Conservation (phyloP, 129 eudicot genomes). For the Calendula officinalis region DNA sequence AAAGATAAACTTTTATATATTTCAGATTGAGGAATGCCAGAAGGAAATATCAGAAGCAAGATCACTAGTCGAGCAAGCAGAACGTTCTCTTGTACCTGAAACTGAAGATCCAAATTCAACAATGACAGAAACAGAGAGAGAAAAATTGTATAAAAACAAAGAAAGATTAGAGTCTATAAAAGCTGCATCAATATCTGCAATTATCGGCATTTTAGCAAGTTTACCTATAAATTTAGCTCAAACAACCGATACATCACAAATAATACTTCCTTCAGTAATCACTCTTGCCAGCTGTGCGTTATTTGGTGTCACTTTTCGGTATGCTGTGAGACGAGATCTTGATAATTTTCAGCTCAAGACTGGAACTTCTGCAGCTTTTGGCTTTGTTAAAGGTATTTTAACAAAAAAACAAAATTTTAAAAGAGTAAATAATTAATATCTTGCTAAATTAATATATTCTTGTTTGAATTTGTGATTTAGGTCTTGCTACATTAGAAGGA, state of each 20-base stretch:
- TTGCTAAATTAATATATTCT: background rate
- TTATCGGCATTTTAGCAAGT: constrained; percentile 71
- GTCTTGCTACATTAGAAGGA: constrained; percentile 65
- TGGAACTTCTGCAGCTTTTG: constrained; percentile 93
- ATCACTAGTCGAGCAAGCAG: constrained; percentile 82
- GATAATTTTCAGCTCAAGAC: constrained; percentile 82
- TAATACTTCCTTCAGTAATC: constrained; percentile 65
- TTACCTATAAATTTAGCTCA: constrained; percentile 65
- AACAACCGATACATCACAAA: constrained; percentile 40
- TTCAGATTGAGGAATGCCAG: constrained; percentile 93
- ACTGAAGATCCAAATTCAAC: constrained; percentile 14
- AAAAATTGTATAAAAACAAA: constrained; percentile 43
- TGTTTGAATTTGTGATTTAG: constrained; percentile 40
- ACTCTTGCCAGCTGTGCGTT: constrained; percentile 82
- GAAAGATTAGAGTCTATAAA: constrained; percentile 81
- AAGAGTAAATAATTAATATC: background rate
- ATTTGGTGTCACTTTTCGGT: constrained; percentile 92
- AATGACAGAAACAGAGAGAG: constrained; percentile 38
- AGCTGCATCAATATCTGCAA: constrained; percentile 78
- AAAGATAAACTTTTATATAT: background rate
- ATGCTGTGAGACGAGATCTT: constrained; percentile 81
- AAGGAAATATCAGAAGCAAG: constrained; percentile 78
- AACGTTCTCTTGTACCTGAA: constrained; percentile 43
- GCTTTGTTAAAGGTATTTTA: constrained; percentile 77
- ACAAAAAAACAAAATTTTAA: background rate